These are phyloP conservation scores for Dactylellina leptospora DNA, from an alignment of 2,329 filamentous ascomycete genomes.

Conservation along the genomic window DNA sequence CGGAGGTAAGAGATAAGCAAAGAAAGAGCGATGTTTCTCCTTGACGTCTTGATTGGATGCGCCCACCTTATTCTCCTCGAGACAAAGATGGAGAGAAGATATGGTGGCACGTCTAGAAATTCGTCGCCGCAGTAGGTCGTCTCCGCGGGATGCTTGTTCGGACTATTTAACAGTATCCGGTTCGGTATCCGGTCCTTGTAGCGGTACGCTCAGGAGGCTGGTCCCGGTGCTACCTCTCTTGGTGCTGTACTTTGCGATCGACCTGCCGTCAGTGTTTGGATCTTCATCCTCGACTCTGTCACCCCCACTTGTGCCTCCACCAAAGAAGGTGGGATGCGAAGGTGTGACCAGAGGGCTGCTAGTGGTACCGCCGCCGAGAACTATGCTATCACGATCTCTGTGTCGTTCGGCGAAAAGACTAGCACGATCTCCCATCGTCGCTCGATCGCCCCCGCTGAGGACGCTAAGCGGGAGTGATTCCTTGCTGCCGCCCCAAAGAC, in stretches of 20 bases:
- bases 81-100: not conserved
- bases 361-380: conserved; percentile 22
- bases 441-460: conserved; percentile 65
- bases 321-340: conserved; percentile 49
- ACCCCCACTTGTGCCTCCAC: conserved; percentile 18
- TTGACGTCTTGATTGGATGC: not conserved
- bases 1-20: not conserved
- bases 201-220: conserved; percentile 37
- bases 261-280: conserved; percentile 34
- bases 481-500: conserved; percentile 80
- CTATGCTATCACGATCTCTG: conserved; percentile 50
- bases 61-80: not conserved
- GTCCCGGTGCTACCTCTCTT: conserved; percentile 44
- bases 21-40: not conserved
- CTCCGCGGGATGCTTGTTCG: not conserved
- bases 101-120: not conserved
- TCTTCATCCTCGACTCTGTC: conserved; percentile 38
- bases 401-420: conserved; percentile 39
- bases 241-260: conserved; percentile 44
- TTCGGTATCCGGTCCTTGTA: conserved; percentile 45
- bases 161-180: conserved; percentile 52
- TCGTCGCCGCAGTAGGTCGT: not conserved
- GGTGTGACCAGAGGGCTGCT: conserved; percentile 41
- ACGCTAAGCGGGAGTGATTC: conserved; percentile 82
- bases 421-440: conserved; percentile 37